A percentile compares a stretch with the other conserved stretches of the same genome.
phyloP scores from a whole-genome alignment of 2,329 filamentous ascomycete genomes.

The Aspergillus calidoustus region DNA sequence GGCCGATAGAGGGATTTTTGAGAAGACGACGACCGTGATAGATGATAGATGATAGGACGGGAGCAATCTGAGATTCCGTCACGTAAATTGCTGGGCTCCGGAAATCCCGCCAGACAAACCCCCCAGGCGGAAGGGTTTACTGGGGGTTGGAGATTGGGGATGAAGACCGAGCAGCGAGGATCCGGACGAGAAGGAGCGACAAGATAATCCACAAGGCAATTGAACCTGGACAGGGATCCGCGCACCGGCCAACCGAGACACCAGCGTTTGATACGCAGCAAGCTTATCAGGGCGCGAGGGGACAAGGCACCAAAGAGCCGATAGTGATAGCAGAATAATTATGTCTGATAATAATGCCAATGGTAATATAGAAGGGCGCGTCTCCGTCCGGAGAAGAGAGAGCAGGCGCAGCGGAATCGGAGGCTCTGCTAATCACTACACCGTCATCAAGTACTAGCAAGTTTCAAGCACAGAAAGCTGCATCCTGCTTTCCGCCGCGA shows the following conservation, averaged over 20 bases:
- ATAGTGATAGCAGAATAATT: not conserved
- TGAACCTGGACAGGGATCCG: constrained; percentile 19
- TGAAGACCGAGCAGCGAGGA: not conserved
- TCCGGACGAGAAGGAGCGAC: not conserved
- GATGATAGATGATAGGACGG: constrained; percentile 19
- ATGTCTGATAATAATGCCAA: not conserved
- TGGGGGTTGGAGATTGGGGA: not conserved
- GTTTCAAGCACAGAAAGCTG: not conserved
- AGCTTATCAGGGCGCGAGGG: constrained; percentile 30
- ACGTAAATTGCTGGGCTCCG: constrained; percentile 25
- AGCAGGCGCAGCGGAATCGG: constrained; percentile 2
- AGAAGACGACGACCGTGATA: not conserved
- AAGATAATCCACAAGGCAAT: not conserved
- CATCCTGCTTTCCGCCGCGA: not conserved
- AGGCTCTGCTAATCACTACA: not conserved
- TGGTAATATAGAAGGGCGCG: not conserved
- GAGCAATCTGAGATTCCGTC: constrained; percentile 19
- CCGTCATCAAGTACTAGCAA: not conserved
- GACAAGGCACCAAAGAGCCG: not conserved
- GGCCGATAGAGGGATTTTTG: constrained; percentile 15
- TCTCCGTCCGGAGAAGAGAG: not conserved
- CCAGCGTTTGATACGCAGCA: constrained; percentile 18
- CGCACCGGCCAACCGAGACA: constrained; percentile 25
- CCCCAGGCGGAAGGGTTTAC: constrained; percentile 11
- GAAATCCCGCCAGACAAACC: constrained; percentile 21